phyloP scores from a whole-genome alignment of 352 stramenopile species.

The Phytophthora pisi region DNA sequence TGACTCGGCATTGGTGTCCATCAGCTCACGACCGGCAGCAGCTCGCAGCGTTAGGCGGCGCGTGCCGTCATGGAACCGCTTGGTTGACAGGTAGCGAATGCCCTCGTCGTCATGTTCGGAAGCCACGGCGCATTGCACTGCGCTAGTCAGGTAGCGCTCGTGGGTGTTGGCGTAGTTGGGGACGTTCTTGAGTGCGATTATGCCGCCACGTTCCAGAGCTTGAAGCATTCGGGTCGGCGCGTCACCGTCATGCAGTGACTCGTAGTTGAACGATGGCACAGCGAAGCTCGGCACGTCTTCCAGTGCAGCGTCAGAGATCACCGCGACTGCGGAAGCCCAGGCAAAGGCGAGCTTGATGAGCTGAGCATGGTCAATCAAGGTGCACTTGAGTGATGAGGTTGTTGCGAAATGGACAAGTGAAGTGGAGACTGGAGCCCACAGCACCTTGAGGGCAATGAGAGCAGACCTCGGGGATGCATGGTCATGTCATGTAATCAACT shows the following conservation, averaged over 20 bases:
- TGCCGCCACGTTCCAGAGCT: constrained; percentile 44
- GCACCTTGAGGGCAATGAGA: not conserved
- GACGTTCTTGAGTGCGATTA: constrained; percentile 58
- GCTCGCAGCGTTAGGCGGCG: constrained; percentile 52
- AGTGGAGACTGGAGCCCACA: not conserved
- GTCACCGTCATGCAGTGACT: constrained; percentile 14
- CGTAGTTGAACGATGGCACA: constrained; percentile 48
- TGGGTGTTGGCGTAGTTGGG: constrained; percentile 49
- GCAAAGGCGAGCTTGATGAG: constrained; percentile 12
- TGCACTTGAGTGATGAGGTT: not conserved
- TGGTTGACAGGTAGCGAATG: constrained; percentile 40
- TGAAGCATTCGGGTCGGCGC: constrained; percentile 34
- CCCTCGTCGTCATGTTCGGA: constrained; percentile 25
- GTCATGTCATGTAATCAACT: constrained; percentile 17
- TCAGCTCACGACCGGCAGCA: constrained; percentile 44
- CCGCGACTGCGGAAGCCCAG: not conserved
- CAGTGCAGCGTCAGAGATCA: constrained; percentile 11
- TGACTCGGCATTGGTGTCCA: constrained; percentile 21
- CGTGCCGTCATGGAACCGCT: constrained; percentile 60
- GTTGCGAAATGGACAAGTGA: constrained; percentile 12
- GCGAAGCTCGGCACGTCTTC: constrained; percentile 37
- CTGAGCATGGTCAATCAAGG: constrained; percentile 30
- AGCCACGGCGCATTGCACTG: constrained; percentile 43
- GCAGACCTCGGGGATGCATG: not conserved
- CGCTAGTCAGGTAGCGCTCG: constrained; percentile 41